Evolutionary conservation across 805 yeast species (phyloP).

Genomic region (Huiozyma sinensis): DNA sequence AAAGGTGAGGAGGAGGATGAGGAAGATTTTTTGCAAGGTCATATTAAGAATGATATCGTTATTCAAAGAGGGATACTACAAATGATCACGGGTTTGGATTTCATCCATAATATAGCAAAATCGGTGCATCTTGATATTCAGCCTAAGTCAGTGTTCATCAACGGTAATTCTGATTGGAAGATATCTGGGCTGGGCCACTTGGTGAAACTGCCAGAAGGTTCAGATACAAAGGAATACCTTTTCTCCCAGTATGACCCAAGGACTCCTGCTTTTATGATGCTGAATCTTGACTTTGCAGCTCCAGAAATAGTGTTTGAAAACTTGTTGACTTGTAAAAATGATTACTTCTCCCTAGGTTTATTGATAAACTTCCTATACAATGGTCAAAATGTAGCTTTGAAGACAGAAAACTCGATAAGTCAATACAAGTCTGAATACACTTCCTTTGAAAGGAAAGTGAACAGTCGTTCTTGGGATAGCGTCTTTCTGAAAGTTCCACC

Average conservation of each 20-base stretch:
- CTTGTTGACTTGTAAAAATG: slow-evolving; percentile 55
- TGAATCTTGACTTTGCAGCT: slow-evolving; percentile 65
- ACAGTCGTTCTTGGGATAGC: slow-evolving; percentile 29
- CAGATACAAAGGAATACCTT: slow-evolving; percentile 45
- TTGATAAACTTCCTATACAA: slow-evolving; percentile 63
- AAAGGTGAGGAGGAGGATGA: slow-evolving; percentile 23
- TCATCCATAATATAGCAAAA: slow-evolving; percentile 68
- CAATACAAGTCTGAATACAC: slow-evolving; percentile 51
- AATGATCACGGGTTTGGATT: slow-evolving; percentile 64
- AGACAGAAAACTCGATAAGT: slow-evolving; percentile 43
- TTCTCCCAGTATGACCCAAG: slow-evolving; percentile 67
- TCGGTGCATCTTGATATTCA: slow-evolving; percentile 67
- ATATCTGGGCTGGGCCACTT: slow-evolving; percentile 61
- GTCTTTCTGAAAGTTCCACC: slow-evolving; percentile 51
- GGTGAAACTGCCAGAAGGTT: slow-evolving; percentile 37
- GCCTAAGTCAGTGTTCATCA: slow-evolving; percentile 69
- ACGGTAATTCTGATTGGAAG: slow-evolving; percentile 90
- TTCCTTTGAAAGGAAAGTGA: slow-evolving; percentile 38
- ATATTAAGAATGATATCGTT: slow-evolving; percentile 56
- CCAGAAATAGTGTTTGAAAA: slow-evolving; percentile 73
- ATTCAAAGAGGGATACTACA: slow-evolving; percentile 79
- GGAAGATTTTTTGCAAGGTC: slow-evolving; percentile 25
- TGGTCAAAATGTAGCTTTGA: slow-evolving; percentile 34
- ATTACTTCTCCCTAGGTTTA: slow-evolving; percentile 76
- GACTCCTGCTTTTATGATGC: slow-evolving; percentile 59